phyloP scores from a whole-genome alignment of 1,284 basidiomycete genomes.

The Albatrellus sp. region DNA sequence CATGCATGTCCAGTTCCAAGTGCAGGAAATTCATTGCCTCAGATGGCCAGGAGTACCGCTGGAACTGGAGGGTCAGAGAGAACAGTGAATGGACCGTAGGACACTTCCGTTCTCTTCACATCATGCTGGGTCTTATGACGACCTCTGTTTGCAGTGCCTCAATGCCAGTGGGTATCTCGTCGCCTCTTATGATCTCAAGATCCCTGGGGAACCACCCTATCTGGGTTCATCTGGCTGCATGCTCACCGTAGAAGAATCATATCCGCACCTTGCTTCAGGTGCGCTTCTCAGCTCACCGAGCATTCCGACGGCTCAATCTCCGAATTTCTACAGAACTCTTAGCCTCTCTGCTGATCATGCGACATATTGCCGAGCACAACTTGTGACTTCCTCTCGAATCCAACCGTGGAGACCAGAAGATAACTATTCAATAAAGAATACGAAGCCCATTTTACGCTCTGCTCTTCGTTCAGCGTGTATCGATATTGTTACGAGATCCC shows the following conservation, averaged over 20 bases:
- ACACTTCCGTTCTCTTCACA: neutral
- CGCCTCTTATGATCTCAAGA: constrained; percentile 46
- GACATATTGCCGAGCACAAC: constrained; percentile 44
- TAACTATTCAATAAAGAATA: too few relatives aligned
- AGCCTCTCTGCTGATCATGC: constrained; percentile 49
- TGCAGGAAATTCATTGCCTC: constrained; percentile 41
- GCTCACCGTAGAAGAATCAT: constrained; percentile 50
- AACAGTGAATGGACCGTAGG: constrained; percentile 53
- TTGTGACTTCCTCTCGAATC: constrained; percentile 18
- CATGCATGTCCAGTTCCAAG: constrained; percentile 20
- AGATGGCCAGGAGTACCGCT: constrained; percentile 46
- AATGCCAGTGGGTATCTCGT: constrained; percentile 37
- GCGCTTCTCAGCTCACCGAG: constrained; percentile 12
- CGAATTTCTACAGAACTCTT: constrained; percentile 33
- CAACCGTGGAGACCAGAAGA: neutral
- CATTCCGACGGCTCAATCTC: constrained; percentile 4
- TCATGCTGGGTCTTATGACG: neutral
- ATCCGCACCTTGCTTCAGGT: constrained; percentile 42
- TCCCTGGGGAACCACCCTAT: constrained; percentile 38
- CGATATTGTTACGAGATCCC: too few relatives aligned
- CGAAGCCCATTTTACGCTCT: too few relatives aligned
- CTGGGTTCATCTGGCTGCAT: constrained; percentile 41
- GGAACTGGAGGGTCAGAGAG: constrained; percentile 33
- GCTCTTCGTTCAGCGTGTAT: neutral
- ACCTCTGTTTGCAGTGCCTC: constrained; percentile 31